Evolutionary conservation across 352 stramenopile genomes (phyloP).

Genomic region (Globisporangium cederbergense): DNA sequence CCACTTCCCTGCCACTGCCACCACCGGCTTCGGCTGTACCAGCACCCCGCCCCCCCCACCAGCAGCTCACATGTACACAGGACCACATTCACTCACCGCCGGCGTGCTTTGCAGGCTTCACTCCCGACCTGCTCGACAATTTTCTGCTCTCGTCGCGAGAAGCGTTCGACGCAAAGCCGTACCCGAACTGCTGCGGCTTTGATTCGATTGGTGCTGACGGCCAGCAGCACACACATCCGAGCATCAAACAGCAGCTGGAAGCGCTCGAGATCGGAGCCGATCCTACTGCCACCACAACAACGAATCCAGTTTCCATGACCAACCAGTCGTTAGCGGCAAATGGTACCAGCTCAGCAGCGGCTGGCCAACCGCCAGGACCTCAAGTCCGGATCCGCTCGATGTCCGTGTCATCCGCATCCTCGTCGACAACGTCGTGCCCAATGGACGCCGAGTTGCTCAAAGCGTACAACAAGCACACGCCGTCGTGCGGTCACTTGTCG

Average conservation of each 20-base stretch:
- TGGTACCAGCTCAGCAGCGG: background rate
- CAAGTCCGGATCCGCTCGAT: background rate
- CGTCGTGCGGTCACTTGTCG: conserved; percentile 65
- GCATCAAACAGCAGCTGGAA: conserved; percentile 9
- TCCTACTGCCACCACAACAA: background rate
- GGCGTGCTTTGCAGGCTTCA: conserved; percentile 44
- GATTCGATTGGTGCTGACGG: background rate
- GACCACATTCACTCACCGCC: conserved; percentile 58
- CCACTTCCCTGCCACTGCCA: too few relatives aligned
- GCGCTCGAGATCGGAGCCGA: background rate
- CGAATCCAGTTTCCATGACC: too few relatives aligned
- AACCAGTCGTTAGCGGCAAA: too few relatives aligned
- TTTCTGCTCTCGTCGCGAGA: conserved; percentile 31
- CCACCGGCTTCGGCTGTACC: background rate
- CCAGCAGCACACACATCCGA: background rate
- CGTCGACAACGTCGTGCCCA: conserved; percentile 13
- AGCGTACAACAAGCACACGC: conserved; percentile 59
- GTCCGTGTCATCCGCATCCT: background rate
- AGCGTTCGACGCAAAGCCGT: conserved; percentile 22
- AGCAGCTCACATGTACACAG: conserved; percentile 53
- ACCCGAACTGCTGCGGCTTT: conserved; percentile 3
- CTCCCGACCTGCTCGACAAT: conserved; percentile 38
- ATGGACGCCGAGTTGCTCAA: conserved; percentile 33
- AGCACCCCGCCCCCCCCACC: conserved; percentile 25
- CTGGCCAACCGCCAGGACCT: background rate